Evolutionary conservation across 2,329 filamentous ascomycete species (phyloP).

Genomic region (Alternaria triticina): DNA sequence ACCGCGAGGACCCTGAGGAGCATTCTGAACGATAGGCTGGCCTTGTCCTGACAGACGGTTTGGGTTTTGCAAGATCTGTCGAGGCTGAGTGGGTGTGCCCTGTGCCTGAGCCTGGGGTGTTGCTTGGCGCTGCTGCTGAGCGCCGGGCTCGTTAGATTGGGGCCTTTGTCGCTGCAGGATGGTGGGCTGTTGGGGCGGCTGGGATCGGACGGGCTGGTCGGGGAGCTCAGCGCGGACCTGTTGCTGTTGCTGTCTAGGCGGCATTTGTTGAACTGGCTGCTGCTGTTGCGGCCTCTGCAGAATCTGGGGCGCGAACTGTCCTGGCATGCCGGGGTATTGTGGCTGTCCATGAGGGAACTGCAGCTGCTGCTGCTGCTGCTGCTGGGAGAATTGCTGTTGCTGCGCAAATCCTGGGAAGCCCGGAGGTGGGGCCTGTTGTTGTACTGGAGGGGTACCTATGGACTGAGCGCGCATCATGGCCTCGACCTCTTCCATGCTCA

Average conservation of each 20-base stretch:
- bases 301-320: constrained; percentile 57
- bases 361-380: constrained; percentile 24
- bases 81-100: constrained; percentile 58
- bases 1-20: constrained; percentile 37
- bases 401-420: constrained; percentile 17
- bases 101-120: constrained; percentile 48
- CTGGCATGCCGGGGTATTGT: constrained; percentile 42
- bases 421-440: constrained; percentile 36
- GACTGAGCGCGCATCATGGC: constrained; percentile 82
- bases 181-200: constrained; percentile 40
- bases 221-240: constrained; percentile 55
- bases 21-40: constrained; percentile 45
- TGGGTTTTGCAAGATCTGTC: constrained; percentile 81
- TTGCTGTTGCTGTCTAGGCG: constrained; percentile 46
- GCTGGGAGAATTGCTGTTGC: constrained; percentile 23
- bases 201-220: constrained; percentile 38
- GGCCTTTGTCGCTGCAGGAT: constrained; percentile 46
- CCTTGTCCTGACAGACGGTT: constrained; percentile 63
- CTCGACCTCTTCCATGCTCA: constrained; percentile 97
- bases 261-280: constrained; percentile 35
- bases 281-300: constrained; percentile 54
- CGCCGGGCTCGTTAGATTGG: constrained; percentile 23
- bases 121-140: constrained; percentile 35
- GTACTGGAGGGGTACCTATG: constrained; percentile 48
- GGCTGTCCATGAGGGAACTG: constrained; percentile 39